These are phyloP conservation scores for Mycosphaerella sp. DNA, from an alignment of 2,329 filamentous ascomycete genomes.

Conservation along the genomic window DNA sequence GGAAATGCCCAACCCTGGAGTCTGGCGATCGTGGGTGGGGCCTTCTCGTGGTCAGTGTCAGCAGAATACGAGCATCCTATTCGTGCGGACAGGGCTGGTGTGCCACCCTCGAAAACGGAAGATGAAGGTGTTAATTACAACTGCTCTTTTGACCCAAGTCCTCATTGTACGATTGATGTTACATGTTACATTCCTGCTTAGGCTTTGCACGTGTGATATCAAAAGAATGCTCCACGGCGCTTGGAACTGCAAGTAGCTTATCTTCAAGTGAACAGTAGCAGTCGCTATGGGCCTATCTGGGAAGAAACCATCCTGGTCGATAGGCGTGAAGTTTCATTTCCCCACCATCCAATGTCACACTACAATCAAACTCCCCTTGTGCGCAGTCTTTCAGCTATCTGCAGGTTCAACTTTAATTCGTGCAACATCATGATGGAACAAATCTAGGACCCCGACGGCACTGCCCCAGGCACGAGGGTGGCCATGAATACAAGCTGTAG, in stretches of 20 bases:
- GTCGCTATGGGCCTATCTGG: not conserved
- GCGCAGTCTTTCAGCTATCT: not conserved
- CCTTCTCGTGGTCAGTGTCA: no score
- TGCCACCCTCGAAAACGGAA: no score
- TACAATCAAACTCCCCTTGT: not conserved
- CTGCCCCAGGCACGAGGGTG: not conserved
- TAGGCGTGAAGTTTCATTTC: not conserved
- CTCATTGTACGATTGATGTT: not conserved
- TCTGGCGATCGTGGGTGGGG: no score
- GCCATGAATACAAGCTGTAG: no score
- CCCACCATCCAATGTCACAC: not conserved
- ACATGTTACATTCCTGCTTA: not conserved
- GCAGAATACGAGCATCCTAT: no score
- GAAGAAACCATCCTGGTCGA: not conserved
- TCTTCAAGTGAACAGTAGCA: not conserved
- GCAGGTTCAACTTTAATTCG: not conserved
- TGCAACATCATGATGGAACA: not conserved
- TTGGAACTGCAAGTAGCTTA: not conserved
- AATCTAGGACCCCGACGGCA: not conserved
- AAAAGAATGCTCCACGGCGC: not conserved
- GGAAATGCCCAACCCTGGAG: no score
- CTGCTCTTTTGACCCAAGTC: no score
- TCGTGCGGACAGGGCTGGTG: no score
- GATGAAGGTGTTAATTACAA: no score
- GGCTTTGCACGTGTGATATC: not conserved